These are phyloP conservation scores for Apophysomyces sp. DNA, from an alignment of 371 early-diverging fungal genomes.

Conservation along the genomic window DNA sequence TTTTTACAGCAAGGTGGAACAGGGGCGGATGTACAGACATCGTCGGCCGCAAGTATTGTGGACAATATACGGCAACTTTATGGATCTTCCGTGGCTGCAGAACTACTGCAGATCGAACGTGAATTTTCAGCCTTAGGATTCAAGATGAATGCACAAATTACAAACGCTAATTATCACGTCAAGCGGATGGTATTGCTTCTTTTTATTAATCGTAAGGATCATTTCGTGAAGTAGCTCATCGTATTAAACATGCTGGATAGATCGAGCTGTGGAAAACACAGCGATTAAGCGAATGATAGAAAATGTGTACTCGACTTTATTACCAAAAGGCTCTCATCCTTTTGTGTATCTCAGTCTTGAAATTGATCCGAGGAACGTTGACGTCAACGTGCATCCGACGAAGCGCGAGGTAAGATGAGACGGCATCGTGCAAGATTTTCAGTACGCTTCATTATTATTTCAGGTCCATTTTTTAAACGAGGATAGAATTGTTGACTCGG, in stretches of 20 bases:
- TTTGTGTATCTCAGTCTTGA: conserved; percentile 91
- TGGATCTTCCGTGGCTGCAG: conserved; percentile 73
- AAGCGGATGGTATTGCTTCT: conserved; percentile 80
- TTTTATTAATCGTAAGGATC: conserved; percentile 89
- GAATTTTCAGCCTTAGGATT: conserved; percentile 46
- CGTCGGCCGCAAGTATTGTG: conserved; percentile 50
- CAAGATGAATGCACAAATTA: conserved; percentile 67
- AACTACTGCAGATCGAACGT: conserved; percentile 62
- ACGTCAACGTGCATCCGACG: conserved; percentile 99
- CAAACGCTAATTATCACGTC: conserved; percentile 82
- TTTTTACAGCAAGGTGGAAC: conserved; percentile 55
- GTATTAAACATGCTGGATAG: conserved; percentile 34
- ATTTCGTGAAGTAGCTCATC: not conserved
- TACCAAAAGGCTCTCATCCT: conserved; percentile 89
- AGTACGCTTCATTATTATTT: not conserved
- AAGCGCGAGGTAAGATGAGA: conserved; percentile 72
- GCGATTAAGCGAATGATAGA: conserved; percentile 80
- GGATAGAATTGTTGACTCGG: conserved; percentile 71
- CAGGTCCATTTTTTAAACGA: conserved; percentile 90
- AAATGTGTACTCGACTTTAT: conserved; percentile 70
- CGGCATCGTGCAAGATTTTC: not conserved
- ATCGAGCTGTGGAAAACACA: conserved; percentile 86
- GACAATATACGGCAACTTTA: conserved; percentile 83
- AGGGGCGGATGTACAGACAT: conserved; percentile 77
- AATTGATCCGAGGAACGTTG: conserved; percentile 83